Percentiles rank a stretch among this genome's conserved stretches.
Evolutionary conservation across 352 stramenopile species (phyloP).

Genomic region (Phytopythium ostracodes): DNA sequence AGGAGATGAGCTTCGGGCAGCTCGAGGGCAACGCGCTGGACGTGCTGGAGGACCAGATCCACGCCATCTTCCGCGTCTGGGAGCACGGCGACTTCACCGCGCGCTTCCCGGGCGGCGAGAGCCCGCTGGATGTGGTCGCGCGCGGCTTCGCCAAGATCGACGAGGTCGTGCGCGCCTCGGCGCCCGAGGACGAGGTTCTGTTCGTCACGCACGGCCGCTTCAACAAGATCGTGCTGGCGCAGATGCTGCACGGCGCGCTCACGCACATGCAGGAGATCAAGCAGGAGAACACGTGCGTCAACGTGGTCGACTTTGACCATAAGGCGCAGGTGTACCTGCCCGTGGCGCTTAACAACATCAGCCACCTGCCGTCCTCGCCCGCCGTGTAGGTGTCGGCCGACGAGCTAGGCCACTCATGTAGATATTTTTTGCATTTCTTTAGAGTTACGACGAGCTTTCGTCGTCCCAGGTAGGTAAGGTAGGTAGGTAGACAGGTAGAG

Average conservation of each 20-base stretch:
- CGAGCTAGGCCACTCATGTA: neutral
- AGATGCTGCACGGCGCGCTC: slow-evolving; percentile 57
- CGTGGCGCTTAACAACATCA: slow-evolving; percentile 74
- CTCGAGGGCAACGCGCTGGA: slow-evolving; percentile 63
- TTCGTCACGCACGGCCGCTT: slow-evolving; percentile 82
- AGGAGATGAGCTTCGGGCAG: slow-evolving; percentile 84
- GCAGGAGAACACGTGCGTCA: slow-evolving; percentile 87
- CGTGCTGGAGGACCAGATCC: slow-evolving; percentile 43
- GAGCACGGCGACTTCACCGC: slow-evolving; percentile 41
- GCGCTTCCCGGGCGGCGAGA: slow-evolving; percentile 63
- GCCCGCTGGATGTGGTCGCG: slow-evolving; percentile 57
- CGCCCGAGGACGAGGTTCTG: slow-evolving; percentile 54
- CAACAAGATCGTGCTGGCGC: slow-evolving; percentile 79
- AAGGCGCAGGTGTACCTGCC: slow-evolving; percentile 38
- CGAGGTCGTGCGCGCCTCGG: slow-evolving; percentile 34
- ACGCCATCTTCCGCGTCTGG: slow-evolving; percentile 64
- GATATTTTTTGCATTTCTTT: neutral
- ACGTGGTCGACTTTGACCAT: slow-evolving; percentile 80
- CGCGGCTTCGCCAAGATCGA: slow-evolving; percentile 63
- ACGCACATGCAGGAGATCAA: slow-evolving; percentile 56
- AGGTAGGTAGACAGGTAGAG: neutral
- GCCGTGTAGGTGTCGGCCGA: slow-evolving; percentile 6
- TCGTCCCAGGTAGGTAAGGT: neutral
- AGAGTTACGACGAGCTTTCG: neutral
- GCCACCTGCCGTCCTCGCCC: slow-evolving; percentile 38